Conservation (phyloP, 192 early-diverging fungal genomes). For the Linnemannia hyalina region DNA sequence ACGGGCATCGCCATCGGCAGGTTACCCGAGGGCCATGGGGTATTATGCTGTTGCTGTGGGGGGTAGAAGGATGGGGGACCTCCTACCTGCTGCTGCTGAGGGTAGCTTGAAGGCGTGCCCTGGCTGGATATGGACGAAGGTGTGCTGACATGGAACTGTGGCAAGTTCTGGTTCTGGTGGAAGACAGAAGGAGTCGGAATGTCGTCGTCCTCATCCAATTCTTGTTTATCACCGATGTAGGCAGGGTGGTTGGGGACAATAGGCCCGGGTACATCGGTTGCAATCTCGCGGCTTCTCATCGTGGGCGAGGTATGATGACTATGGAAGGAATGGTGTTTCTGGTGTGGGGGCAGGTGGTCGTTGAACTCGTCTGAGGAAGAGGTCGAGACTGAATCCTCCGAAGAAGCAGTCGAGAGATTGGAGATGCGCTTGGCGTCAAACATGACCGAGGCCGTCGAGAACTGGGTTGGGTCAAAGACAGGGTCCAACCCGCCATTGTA, state of each 20-base stretch:
- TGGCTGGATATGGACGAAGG: neutral
- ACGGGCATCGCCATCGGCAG: slow-evolving; percentile 20
- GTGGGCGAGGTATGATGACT: slow-evolving; percentile 34
- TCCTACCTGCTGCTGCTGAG: neutral
- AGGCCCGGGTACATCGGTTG: neutral
- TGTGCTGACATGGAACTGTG: neutral
- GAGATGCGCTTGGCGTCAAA: slow-evolving; percentile 53
- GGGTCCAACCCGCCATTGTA: slow-evolving; percentile 15
- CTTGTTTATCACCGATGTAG: slow-evolving; percentile 43
- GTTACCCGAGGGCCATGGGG: slow-evolving; percentile 5
- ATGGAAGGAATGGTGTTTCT: slow-evolving; percentile 48
- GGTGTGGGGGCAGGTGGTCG: slow-evolving; percentile 33
- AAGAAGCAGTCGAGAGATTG: slow-evolving; percentile 20
- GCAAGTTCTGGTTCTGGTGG: neutral
- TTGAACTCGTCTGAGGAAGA: slow-evolving; percentile 41
- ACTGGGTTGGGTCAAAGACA: slow-evolving; percentile 32
- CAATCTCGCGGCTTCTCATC: neutral
- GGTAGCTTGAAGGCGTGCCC: neutral
- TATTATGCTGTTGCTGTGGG: slow-evolving; percentile 10
- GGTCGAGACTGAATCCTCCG: slow-evolving; percentile 30
- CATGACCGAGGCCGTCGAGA: slow-evolving; percentile 39
- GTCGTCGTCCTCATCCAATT: slow-evolving; percentile 44
- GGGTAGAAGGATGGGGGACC: slow-evolving; percentile 14
- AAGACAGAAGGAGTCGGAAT: neutral
- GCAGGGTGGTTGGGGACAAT: slow-evolving; percentile 11